A percentile compares a stretch with the other conserved stretches of the same genome.
Conservation (phyloP, 106 monocot species). For the Dactylorhiza incarnata region DNA sequence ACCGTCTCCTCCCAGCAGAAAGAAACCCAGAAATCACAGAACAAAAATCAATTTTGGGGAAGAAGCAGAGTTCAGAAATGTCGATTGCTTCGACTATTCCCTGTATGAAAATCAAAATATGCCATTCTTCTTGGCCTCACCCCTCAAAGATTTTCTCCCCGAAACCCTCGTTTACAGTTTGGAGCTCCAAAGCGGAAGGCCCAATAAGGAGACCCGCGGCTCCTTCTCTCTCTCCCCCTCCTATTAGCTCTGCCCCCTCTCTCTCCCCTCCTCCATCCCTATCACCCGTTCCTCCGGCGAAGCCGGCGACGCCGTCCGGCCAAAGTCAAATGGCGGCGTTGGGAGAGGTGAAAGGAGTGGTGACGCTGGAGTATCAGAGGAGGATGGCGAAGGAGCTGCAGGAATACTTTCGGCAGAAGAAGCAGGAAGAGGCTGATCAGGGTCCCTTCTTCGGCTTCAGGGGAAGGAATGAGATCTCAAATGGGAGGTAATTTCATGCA, state of each 20-base stretch:
- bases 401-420: slow-evolving; percentile 93
- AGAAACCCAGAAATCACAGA: neutral
- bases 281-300: slow-evolving; percentile 22
- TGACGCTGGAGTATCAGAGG: slow-evolving; percentile 91
- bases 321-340: neutral
- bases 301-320: slow-evolving; percentile 11
- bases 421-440: slow-evolving; percentile 66
- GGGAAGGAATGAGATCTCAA: slow-evolving; percentile 79
- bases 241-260: slow-evolving; percentile 15
- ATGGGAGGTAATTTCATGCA: slow-evolving; percentile 58
- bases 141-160: neutral
- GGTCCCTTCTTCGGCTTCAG: slow-evolving; percentile 87
- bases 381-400: slow-evolving; percentile 93
- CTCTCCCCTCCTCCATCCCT: slow-evolving; percentile 35
- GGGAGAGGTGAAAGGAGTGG: slow-evolving; percentile 16
- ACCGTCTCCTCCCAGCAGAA: neutral
- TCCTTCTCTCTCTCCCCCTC: slow-evolving; percentile 42
- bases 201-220: slow-evolving; percentile 72
- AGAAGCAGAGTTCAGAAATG: slow-evolving; percentile 20
- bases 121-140: slow-evolving; percentile 16
- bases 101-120: slow-evolving; percentile 46
- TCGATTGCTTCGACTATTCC: slow-evolving; percentile 56
- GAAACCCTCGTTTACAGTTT: slow-evolving; percentile 22
- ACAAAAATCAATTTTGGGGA: neutral
- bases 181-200: slow-evolving; percentile 76